Base-by-base conservation (phyloP, 352 stramenopile genomes). In the Vaucheria bursata region DNA sequence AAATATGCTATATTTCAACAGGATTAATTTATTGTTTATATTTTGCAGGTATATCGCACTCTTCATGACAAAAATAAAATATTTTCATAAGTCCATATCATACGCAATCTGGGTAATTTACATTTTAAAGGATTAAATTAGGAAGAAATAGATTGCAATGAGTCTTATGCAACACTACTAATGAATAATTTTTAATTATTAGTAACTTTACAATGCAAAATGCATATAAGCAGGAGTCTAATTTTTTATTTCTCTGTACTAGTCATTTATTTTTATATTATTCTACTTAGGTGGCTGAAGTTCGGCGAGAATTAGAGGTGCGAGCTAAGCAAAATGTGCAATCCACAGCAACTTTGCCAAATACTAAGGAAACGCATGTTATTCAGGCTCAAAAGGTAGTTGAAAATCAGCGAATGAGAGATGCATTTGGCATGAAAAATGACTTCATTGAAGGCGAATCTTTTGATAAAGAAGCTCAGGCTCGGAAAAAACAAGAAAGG, bases 391-490 rank as follows among this genome's bases (percentile, higher is more conserved):
- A 71, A 37, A 77, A 77, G 37, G 71, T 33, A 66, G 0, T 75
- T 7, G 71, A 77, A 49, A 77, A 75, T 29, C 39, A 59, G 33
- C 39, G 68, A 33, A 82, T 82, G 77, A 39, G 77, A 8, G 68
- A 77, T 18, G 77, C 77, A 29, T 82, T 82, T 40, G 77, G 77
- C 0, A 69, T 80, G 7, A 65, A 59, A 39, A 52, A 75, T 6
- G 77, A 82, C 53, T 82, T 79, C 34, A 53, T 71, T 18, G 77
- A 75, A 8, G 77, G 77, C 8, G 77, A 82, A 64, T 40, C 68
- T 33, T 82, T 82, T 74, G 77, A 82, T 36, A 49, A 82, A 34
- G 77, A 71, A n/a, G 45, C 50, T 35, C 77, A 82, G 68, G 77
- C 45, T 37, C 33, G 52, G 31, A 82, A 72, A 67, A 80, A 82